These are phyloP conservation scores for Sporothrix luriei DNA, from an alignment of 2,329 filamentous ascomycete genomes.

Conservation along the genomic window DNA sequence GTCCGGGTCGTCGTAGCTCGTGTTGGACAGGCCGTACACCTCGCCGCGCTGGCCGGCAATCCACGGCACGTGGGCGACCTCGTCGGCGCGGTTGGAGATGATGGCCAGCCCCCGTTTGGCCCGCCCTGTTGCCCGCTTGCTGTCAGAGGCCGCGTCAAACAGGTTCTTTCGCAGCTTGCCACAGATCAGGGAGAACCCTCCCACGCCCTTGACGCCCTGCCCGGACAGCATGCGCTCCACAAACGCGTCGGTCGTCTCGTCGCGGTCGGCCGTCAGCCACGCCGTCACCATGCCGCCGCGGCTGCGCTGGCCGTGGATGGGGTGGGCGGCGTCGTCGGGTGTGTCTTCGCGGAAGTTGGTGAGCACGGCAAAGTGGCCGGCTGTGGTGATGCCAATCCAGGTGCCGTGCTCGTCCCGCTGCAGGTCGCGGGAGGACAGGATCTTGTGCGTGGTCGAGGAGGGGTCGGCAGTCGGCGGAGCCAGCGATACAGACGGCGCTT, in stretches of 20 bases:
- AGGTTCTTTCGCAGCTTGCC: slow-evolving; percentile 55
- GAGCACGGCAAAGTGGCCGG: slow-evolving; percentile 63
- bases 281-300: slow-evolving; percentile 66
- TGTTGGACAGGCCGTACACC: slow-evolving; percentile 65
- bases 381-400: slow-evolving; percentile 65
- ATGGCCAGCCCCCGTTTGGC: slow-evolving; percentile 56
- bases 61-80: slow-evolving; percentile 59
- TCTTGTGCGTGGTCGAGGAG: slow-evolving; percentile 38
- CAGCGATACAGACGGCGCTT: slow-evolving; percentile 14
- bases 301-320: slow-evolving; percentile 58
- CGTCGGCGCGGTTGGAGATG: slow-evolving; percentile 62
- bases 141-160: slow-evolving; percentile 18
- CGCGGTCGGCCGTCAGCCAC: slow-evolving; percentile 57
- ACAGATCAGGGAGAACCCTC: slow-evolving; percentile 68
- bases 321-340: slow-evolving; percentile 53
- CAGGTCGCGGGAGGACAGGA: slow-evolving; percentile 64
- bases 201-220: slow-evolving; percentile 61
- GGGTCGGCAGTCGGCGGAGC: background rate
- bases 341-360: slow-evolving; percentile 67
- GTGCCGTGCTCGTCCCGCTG: slow-evolving; percentile 65
- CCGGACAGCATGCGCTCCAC: slow-evolving; percentile 57
- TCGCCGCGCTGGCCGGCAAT: slow-evolving; percentile 55
- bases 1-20: slow-evolving; percentile 55
- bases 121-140: slow-evolving; percentile 28
- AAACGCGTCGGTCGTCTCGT: slow-evolving; percentile 54